Conservation (phyloP, 441 rosid species). For the Syzygium syzygioides region DNA sequence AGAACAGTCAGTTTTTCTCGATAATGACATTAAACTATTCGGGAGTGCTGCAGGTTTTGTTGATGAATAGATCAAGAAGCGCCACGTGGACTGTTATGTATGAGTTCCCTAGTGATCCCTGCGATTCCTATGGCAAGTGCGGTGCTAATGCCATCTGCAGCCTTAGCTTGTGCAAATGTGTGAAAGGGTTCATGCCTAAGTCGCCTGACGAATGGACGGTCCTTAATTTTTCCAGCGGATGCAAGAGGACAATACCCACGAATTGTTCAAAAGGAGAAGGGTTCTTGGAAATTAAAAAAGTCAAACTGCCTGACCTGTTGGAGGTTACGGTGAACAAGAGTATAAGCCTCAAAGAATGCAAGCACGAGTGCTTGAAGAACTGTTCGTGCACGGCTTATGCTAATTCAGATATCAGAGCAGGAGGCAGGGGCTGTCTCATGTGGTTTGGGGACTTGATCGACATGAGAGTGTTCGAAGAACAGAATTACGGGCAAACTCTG, state of each 20-base stretch:
- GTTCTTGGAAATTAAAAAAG: background rate
- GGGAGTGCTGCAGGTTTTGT: background rate
- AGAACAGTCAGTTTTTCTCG: background rate
- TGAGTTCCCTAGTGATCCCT: background rate
- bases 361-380: background rate
- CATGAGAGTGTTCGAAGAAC: background rate
- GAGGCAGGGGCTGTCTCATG: background rate
- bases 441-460: background rate
- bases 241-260: background rate
- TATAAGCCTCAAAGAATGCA: background rate
- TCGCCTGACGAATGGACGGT: background rate
- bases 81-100: background rate
- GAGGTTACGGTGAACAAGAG: background rate
- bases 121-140: background rate
- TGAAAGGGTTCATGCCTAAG: background rate
- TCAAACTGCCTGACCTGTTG: background rate
- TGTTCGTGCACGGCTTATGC: constrained; percentile 15
- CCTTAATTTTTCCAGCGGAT: background rate
- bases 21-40: background rate
- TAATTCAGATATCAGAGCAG: background rate
- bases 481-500: background rate
- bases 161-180: background rate
- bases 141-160: background rate
- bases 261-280: background rate
- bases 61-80: background rate